Evolutionary conservation across 2,329 filamentous ascomycete species (phyloP).

Genomic region (Penicillium oxalicum): DNA sequence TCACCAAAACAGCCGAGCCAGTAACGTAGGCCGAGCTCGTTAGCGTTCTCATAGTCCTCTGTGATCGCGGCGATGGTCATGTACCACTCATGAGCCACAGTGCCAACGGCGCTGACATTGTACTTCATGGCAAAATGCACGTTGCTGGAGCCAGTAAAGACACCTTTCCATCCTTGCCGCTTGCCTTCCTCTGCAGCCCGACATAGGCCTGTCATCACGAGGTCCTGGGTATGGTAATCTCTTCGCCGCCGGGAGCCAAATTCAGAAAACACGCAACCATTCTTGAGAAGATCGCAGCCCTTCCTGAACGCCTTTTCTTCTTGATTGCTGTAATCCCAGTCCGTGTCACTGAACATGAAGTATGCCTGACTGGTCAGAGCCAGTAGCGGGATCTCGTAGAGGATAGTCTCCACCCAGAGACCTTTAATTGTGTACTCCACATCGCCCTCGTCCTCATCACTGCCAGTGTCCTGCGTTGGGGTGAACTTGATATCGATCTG

Average conservation of each 20-base stretch:
- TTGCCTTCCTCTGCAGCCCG: slow-evolving; percentile 67
- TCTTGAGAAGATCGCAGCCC: slow-evolving; percentile 68
- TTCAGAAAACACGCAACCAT: slow-evolving; percentile 84
- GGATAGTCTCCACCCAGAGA: slow-evolving; percentile 87
- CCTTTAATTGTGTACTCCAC: slow-evolving; percentile 72
- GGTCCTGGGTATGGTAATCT: slow-evolving; percentile 90
- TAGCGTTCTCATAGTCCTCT: slow-evolving; percentile 75
- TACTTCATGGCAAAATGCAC: slow-evolving; percentile 96
- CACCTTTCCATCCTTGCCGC: slow-evolving; percentile 60
- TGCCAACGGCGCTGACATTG: slow-evolving; percentile 76
- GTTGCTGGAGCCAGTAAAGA: slow-evolving; percentile 85
- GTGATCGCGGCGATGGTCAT: slow-evolving; percentile 95
- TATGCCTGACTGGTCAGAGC: slow-evolving; percentile 92
- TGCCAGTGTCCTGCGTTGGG: slow-evolving; percentile 51
- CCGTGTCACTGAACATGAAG: slow-evolving; percentile 90
- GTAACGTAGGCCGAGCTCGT: slow-evolving; percentile 74
- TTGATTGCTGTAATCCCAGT: slow-evolving; percentile 85
- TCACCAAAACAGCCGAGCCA: slow-evolving; percentile 91
- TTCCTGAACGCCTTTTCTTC: slow-evolving; percentile 79
- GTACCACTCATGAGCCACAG: slow-evolving; percentile 96
- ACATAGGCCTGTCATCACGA: slow-evolving; percentile 82
- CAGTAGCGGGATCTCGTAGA: slow-evolving; percentile 94
- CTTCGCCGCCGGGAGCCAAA: slow-evolving; percentile 85
- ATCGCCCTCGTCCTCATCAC: slow-evolving; percentile 64
- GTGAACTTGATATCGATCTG: slow-evolving; percentile 68